Percentiles rank a stretch among this genome's conserved stretches.
Evolutionary conservation across 1,284 basidiomycete genomes (phyloP).

Genomic region (Pyrrhoderma noxium): DNA sequence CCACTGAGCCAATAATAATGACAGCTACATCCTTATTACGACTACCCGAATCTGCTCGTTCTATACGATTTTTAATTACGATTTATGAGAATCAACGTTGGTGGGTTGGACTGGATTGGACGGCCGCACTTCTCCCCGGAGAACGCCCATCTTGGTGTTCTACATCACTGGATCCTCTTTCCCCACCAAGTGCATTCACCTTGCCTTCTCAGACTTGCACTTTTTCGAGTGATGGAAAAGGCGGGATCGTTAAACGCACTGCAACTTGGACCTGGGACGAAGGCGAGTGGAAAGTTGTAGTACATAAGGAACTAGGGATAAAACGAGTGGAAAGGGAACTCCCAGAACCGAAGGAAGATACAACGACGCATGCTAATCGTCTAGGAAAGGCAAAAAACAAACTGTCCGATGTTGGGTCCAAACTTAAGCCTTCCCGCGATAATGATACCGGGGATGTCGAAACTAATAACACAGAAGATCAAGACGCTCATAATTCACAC

Average conservation of each 20-base stretch:
- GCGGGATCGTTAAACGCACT: conserved; percentile 53
- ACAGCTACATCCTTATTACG: neutral
- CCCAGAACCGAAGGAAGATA: conserved; percentile 46
- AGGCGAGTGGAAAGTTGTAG: conserved; percentile 75
- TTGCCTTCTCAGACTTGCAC: conserved; percentile 46
- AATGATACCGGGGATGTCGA: conserved; percentile 18
- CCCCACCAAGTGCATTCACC: conserved; percentile 58
- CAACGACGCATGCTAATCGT: conserved; percentile 28
- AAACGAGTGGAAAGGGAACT: conserved; percentile 53
- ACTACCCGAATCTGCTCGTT: conserved; percentile 20
- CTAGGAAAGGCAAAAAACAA: conserved; percentile 28
- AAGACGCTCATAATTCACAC: conserved; percentile 17
- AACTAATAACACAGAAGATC: neutral
- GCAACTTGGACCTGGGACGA: conserved; percentile 86
- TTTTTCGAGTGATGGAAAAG: conserved; percentile 36
- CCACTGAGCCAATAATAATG: conserved; percentile 1
- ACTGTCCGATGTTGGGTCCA: conserved; percentile 22
- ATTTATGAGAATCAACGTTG: conserved; percentile 93
- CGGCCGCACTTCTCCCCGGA: conserved; percentile 81
- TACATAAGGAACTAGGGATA: conserved; percentile 46
- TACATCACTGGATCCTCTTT: conserved; percentile 45
- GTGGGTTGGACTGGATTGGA: conserved; percentile 92
- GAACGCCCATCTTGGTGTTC: conserved; percentile 90
- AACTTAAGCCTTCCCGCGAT: conserved; percentile 25
- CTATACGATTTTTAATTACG: conserved; percentile 76